These are phyloP conservation scores for Yamadazyma epiphylla DNA, from an alignment of 1,139 yeast species.

Conservation along the genomic window DNA sequence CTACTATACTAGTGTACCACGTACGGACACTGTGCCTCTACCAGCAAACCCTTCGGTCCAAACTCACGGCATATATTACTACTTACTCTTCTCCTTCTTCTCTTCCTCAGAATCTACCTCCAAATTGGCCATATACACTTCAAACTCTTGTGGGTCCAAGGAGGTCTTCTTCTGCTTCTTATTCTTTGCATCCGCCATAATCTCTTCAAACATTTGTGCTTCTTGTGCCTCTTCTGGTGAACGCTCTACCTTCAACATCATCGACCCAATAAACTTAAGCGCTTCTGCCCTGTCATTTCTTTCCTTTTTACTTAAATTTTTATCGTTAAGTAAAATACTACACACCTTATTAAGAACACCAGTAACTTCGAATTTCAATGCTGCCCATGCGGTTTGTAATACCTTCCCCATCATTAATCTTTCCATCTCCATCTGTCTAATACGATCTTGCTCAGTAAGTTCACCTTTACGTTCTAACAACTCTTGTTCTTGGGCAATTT, in stretches of 20 bases:
- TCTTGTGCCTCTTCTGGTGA: constrained; percentile 71
- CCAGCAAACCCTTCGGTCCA: too few relatives aligned
- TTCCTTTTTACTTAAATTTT: constrained; percentile 45
- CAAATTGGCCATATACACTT: constrained; percentile 19
- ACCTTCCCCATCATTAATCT: constrained; percentile 68
- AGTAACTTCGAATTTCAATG: constrained; percentile 71
- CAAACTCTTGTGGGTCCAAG: constrained; percentile 17
- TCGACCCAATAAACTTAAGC: constrained; percentile 52
- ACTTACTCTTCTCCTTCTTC: too few relatives aligned
- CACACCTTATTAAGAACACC: constrained; percentile 66
- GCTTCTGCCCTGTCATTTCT: constrained; percentile 60
- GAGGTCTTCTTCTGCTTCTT: constrained; percentile 37
- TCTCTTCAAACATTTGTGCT: constrained; percentile 69
- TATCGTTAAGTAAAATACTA: constrained; percentile 56
- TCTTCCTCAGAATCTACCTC: constrained; percentile 15
- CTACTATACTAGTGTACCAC: too few relatives aligned
- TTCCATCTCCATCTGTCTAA: constrained; percentile 60
- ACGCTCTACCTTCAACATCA: constrained; percentile 54
- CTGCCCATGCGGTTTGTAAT: constrained; percentile 76
- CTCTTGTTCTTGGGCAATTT: constrained; percentile 47
- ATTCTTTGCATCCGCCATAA: constrained; percentile 65
- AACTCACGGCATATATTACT: too few relatives aligned
- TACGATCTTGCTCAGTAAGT: constrained; percentile 39
- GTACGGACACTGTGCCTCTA: too few relatives aligned
- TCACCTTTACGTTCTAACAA: constrained; percentile 30